Conservation (phyloP, 192 early-diverging fungal genomes). For the Rhizophagus clarus region DNA sequence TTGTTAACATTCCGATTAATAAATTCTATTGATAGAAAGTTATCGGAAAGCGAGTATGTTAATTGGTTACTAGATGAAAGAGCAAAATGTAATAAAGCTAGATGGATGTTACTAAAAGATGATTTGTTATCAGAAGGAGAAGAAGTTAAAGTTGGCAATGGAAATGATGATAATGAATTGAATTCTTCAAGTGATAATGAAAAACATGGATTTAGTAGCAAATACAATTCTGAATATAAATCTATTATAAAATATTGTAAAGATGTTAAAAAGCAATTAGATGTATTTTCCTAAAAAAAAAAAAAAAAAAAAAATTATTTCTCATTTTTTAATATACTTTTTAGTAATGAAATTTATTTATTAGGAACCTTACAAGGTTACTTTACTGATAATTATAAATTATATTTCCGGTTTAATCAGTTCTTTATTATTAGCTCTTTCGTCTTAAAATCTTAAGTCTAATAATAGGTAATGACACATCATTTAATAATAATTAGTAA, state of each 20-base stretch:
- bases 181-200: neutral
- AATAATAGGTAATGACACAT: too few relatives aligned
- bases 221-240: neutral
- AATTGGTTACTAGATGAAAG: constrained; percentile 57
- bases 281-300: neutral
- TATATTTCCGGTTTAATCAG: too few relatives aligned
- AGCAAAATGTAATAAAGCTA: constrained; percentile 37
- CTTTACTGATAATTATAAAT: too few relatives aligned
- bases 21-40: constrained; percentile 48
- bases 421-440: too few relatives aligned
- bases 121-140: neutral
- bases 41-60: constrained; percentile 54
- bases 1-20: constrained; percentile 48
- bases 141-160: neutral
- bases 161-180: neutral
- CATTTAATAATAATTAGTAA: too few relatives aligned
- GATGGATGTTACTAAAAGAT: constrained; percentile 18
- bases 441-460: too few relatives aligned
- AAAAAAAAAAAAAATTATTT: too few relatives aligned
- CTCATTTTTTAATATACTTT: too few relatives aligned
- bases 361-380: too few relatives aligned
- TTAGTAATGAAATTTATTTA: too few relatives aligned
- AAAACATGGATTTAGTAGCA: neutral
- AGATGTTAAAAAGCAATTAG: constrained; percentile 1
- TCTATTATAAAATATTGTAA: neutral